Base-by-base conservation (phyloP, 2,329 filamentous ascomycete genomes). In the Anthostomella pinea region DNA sequence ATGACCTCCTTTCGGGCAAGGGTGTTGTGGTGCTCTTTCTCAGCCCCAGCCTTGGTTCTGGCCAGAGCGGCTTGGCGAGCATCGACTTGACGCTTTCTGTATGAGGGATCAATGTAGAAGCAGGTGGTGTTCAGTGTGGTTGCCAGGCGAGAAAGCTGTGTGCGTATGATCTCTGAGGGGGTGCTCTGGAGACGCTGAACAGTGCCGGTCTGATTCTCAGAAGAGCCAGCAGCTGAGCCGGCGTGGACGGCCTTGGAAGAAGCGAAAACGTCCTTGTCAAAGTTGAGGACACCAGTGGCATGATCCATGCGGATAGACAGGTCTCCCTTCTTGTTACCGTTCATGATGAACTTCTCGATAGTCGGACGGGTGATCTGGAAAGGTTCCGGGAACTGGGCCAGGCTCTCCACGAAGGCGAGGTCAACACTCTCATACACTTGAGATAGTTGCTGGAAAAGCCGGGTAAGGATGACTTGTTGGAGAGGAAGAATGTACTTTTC, bases 291-390 rank as follows among this genome's bases (percentile, higher is more conserved):
- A 43, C 93, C 89, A 35, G 90, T 91, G 45, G 89, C 89, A 62
- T 98, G 93, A 61, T 97, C 87, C 67, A 97, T 88, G 45, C 93
- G 89, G 55, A 98, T 94, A 35, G 93, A 86, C 29, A 98, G 77
- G 56, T 98, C 93, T 39, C 93, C 93, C 79, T 98, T 98, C 81
- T 98, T 98, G 79, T 95, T 97, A 48, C 93, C 93, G 67, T 98
- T 98, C 93, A 98, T 98, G 75, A 98, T 97, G 75, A 98, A 98
- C 72, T 97, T 98, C 75, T 98, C 93, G 51, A 98, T 94, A 45
- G 87, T 95, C 50, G 84, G 81, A 35, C 86, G 83, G 47, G 79
- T 85, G 51, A 97, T 89, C 68, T 96, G 85, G 78, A 94, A 97
- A 26, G 93, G 88, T 62, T 95, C 90, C 8, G 93, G 93, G 76